Base-by-base conservation (phyloP, 345 rosid species). In the Linum tenue region DNA sequence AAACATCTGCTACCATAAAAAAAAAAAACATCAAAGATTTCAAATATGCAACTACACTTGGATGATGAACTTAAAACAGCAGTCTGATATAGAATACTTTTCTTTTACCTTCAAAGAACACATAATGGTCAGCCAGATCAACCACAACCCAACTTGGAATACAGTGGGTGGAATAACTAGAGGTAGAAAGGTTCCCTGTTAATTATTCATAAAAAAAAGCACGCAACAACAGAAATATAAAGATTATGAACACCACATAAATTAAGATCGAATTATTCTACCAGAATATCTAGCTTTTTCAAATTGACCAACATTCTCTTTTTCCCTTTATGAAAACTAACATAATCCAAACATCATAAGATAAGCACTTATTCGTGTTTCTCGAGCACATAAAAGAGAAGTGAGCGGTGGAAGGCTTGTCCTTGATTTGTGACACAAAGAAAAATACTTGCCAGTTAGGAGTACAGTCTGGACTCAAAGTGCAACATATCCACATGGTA, bases 121-220 rank as follows among this genome's bases (percentile, higher is more conserved):
- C 37, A 90, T 72, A 58, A 85, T 83, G 73, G 81, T 82, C 78
- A 94, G 75, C 99, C 99, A 94, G 55, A 78, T 77, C 3, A 89
- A 83, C 99, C 99, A 94, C 63, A 94, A 84, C 63, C 90, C 87
- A 55, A 77, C 83, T 74, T 90, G 97, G 80, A 81, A 83, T 76
- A 84, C 70, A 39, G 95, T 84, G 70, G 95, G 83, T 17, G 99
- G 99, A 72, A 90, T 75, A 69, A 90, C 94, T 70, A 94, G 76
- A 9, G 96, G 97, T 41, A 94, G 76, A 79, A 94, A 90, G 14
- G 90, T 86, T 61, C 99, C 97, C 99, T 94, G 84, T 55, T 56
- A 64, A 77, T 65, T 60, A 73, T 59, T 65, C 17, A 74, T 14
- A 53, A 56, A 51, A 35, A 62, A 17, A 63, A 36, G 58, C 37